Conservation (phyloP, 371 early-diverging fungal species). For the Fennellomyces sp. region DNA sequence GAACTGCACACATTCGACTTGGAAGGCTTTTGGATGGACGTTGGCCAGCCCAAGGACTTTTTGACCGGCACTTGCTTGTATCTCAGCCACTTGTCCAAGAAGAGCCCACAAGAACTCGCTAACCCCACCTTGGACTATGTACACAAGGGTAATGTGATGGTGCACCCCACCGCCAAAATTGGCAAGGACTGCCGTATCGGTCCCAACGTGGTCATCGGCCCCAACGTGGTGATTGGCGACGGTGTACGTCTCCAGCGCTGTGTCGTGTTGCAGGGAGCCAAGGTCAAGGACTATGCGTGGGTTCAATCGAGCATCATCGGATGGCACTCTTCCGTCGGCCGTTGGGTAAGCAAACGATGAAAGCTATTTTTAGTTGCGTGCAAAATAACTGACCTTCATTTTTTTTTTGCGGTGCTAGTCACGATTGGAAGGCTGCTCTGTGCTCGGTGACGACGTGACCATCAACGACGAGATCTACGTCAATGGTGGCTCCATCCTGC, state of each 20-base stretch:
- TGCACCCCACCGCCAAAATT: slow-evolving; percentile 92
- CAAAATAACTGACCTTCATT: background rate
- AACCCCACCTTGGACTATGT: slow-evolving; percentile 70
- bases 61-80: slow-evolving; percentile 96
- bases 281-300: slow-evolving; percentile 92
- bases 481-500: slow-evolving; percentile 94
- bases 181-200: slow-evolving; percentile 96
- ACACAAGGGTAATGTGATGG: slow-evolving; percentile 85
- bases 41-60: slow-evolving; percentile 99
- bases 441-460: slow-evolving; percentile 95
- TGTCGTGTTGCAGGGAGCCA: slow-evolving; percentile 89
- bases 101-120: slow-evolving; percentile 72
- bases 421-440: slow-evolving; percentile 91
- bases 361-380: background rate
- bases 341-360: slow-evolving; percentile 61
- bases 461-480: slow-evolving; percentile 92
- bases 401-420: slow-evolving; percentile 33
- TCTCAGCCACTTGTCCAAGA: slow-evolving; percentile 81
- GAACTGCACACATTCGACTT: slow-evolving; percentile 93
- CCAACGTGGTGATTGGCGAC: slow-evolving; percentile 92
- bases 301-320: slow-evolving; percentile 95
- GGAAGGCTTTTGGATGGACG: slow-evolving; percentile 99
- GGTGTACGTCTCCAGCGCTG: slow-evolving; percentile 94
- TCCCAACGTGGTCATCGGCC: slow-evolving; percentile 95
- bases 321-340: slow-evolving; percentile 94